These are phyloP conservation scores for Talaromyces albobiverticillius DNA, from an alignment of 2,329 filamentous ascomycete species.

Conservation along the genomic window DNA sequence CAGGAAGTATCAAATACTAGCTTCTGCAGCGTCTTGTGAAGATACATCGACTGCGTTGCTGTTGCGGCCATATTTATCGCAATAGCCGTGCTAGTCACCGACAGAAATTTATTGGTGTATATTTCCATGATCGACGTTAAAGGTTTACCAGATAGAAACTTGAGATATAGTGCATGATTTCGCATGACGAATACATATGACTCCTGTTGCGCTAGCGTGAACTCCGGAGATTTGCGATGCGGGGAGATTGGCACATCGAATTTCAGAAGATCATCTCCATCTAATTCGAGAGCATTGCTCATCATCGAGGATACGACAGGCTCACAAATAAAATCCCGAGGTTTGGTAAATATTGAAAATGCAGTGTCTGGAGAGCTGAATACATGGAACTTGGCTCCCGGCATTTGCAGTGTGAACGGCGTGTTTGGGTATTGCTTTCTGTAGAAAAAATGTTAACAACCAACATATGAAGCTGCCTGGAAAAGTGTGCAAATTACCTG, in stretches of 20 bases:
- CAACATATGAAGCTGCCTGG: neutral
- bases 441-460: neutral
- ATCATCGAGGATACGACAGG: constrained; percentile 17
- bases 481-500: neutral
- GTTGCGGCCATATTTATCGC: neutral
- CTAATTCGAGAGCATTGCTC: constrained; percentile 12
- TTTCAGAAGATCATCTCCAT: constrained; percentile 6
- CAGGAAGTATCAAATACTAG: constrained; percentile 13
- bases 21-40: constrained; percentile 12
- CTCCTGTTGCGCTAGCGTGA: constrained; percentile 3
- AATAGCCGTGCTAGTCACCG: neutral
- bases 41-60: neutral
- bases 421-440: constrained; percentile 12
- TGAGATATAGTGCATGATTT: constrained; percentile 14
- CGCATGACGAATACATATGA: constrained; percentile 8
- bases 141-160: constrained; percentile 2
- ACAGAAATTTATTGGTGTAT: constrained; percentile 7
- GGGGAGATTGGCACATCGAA: constrained; percentile 12
- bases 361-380: constrained; percentile 12
- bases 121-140: constrained; percentile 10
- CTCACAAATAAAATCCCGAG: constrained; percentile 14
- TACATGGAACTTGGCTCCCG: constrained; percentile 15
- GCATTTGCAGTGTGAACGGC: constrained; percentile 13
- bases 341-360: constrained; percentile 10
- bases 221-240: constrained; percentile 1